Base-by-base conservation (phyloP, 2,329 filamentous ascomycete genomes). In the Claviceps sp. region DNA sequence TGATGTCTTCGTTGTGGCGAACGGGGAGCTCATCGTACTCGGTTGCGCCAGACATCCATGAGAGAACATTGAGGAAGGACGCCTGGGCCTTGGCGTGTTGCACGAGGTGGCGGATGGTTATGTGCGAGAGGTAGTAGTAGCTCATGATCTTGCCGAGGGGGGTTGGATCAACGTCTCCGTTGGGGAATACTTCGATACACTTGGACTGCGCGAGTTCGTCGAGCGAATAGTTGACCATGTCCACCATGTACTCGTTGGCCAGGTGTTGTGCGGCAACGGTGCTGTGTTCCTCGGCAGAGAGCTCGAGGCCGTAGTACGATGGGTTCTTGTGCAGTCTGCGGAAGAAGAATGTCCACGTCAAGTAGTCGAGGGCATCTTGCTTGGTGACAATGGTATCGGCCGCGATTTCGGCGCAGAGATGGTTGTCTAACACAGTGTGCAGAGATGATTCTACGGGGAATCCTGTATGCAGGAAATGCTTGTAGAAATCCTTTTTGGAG, bases 291-390 rank as follows among this genome's bases (percentile, higher is more conserved):
- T 96, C 90, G 0, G 87, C 85, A 0, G 87, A 88, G 45, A 98
- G 93, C 64, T 96, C 87, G 0, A 98, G 81, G 0, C 94, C 94
- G 60, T 98, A 98, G 70, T 95, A 98, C 0, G 90, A 95, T 1
- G 93, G 93, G 61, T 98, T 98, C 74, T 98, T 98, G 73, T 98
- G 93, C 41, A 98, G 72, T 11, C 93, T 79, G 2, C 94, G 82
- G 77, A 98, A 98, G 78, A 98, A 98, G 73, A 98, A 98, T 1
- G 94, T 98, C 93, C 94, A 98, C 0, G 93, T 98, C 50, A 98
- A 72, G 64, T 98, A 98, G 67, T 98, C 94, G 4, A 98, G 77
- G 1, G 93, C 93, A 69, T 98, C 93, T 68, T 98, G 93, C 68
- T 96, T 96, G 8, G 89, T 95, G 36, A 85, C 74, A 49, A 98